Evolutionary conservation across 1,139 yeast genomes (phyloP).

Genomic region (Eremothecium gossypii): DNA sequence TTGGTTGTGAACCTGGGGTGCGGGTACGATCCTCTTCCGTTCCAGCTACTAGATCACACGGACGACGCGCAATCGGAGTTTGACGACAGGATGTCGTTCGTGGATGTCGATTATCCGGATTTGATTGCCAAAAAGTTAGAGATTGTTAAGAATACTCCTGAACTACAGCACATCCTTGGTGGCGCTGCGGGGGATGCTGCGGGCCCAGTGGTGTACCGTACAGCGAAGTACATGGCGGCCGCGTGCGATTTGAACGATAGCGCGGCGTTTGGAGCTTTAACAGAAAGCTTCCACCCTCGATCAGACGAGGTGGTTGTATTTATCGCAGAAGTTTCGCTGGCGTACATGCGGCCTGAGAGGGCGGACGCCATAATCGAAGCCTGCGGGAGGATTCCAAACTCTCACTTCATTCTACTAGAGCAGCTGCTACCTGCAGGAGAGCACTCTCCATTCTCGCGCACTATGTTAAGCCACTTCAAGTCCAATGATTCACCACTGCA

Average conservation of each 20-base stretch:
- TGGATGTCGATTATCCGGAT: constrained; percentile 73
- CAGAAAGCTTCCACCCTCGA: neutral
- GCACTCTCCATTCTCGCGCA: constrained; percentile 58
- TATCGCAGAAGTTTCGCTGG: neutral
- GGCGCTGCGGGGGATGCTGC: constrained; percentile 5
- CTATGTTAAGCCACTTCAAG: constrained; percentile 65
- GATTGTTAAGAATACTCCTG: constrained; percentile 42
- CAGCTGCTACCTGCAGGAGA: constrained; percentile 61
- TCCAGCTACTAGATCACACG: constrained; percentile 43
- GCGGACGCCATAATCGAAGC: neutral
- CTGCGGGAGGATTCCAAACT: neutral
- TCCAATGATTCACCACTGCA: constrained; percentile 62
- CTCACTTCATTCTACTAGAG: constrained; percentile 42
- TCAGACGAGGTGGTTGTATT: neutral
- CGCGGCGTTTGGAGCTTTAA: neutral
- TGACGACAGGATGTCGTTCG: constrained; percentile 36
- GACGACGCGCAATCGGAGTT: constrained; percentile 19
- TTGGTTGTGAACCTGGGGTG: constrained; percentile 64
- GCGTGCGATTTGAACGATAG: neutral
- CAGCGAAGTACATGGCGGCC: neutral
- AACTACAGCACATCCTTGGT: constrained; percentile 43
- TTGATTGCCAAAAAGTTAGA: constrained; percentile 44
- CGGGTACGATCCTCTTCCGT: constrained; percentile 75
- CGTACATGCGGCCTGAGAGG: neutral
- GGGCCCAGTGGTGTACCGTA: constrained; percentile 31